These are phyloP conservation scores for Aspergillus coremiiformis DNA, from an alignment of 495 filamentous ascomycete species.

Conservation along the genomic window DNA sequence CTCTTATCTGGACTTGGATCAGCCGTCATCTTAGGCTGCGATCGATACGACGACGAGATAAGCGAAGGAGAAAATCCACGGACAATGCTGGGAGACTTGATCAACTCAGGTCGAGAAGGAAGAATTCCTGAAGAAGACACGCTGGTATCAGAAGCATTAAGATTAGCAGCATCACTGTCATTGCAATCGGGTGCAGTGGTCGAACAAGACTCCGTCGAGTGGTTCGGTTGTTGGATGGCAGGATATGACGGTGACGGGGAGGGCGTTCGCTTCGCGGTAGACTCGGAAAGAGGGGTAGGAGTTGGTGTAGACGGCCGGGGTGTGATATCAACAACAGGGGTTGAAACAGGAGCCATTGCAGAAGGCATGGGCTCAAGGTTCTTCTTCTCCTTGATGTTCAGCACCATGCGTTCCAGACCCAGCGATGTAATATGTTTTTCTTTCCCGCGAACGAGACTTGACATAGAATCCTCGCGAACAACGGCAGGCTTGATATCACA, in stretches of 20 bases:
- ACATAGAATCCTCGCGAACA: slow-evolving; percentile 42
- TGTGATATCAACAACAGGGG: slow-evolving; percentile 49
- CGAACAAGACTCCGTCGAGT: slow-evolving; percentile 49
- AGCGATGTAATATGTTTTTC: slow-evolving; percentile 88
- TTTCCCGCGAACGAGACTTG: slow-evolving; percentile 55
- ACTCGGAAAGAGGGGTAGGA: slow-evolving; percentile 32
- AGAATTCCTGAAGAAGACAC: slow-evolving; percentile 37
- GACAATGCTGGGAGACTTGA: slow-evolving; percentile 66
- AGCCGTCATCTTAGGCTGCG: slow-evolving; percentile 46
- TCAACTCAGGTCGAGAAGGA: slow-evolving; percentile 34
- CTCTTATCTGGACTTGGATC: slow-evolving; percentile 42
- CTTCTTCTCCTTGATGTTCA: slow-evolving; percentile 75
- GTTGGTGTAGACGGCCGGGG: slow-evolving; percentile 39
- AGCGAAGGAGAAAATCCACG: slow-evolving; percentile 81
- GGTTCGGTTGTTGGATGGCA: slow-evolving; percentile 21
- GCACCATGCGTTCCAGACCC: slow-evolving; percentile 83
- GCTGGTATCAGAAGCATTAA: slow-evolving; percentile 46
- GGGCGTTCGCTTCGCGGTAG: slow-evolving; percentile 19
- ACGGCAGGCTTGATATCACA: slow-evolving; percentile 39
- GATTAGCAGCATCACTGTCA: slow-evolving; percentile 35
- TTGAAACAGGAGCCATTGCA: slow-evolving; percentile 33
- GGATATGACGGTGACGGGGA: slow-evolving; percentile 5
- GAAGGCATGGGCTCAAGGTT: slow-evolving; percentile 51
- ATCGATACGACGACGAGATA: slow-evolving; percentile 65
- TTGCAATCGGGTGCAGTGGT: slow-evolving; percentile 45